Percentiles rank a stretch among this genome's conserved stretches.
These are phyloP conservation scores for Magnaporthiopsis poae DNA, from an alignment of 2,329 filamentous ascomycete genomes.

Conservation along the genomic window DNA sequence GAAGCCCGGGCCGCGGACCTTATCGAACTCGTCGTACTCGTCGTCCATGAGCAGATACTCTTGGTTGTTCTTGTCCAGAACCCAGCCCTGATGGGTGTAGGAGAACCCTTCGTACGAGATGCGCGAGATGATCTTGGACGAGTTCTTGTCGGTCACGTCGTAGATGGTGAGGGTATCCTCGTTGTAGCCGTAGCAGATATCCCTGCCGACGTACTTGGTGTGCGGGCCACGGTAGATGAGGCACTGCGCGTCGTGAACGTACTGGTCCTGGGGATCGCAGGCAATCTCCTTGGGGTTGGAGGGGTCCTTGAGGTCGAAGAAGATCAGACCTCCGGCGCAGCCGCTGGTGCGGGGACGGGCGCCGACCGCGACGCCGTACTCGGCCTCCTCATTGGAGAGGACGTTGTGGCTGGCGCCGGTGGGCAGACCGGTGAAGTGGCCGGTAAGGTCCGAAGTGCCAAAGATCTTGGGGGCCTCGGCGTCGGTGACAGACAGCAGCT, in stretches of 20 bases:
- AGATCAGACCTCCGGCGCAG: constrained; percentile 32
- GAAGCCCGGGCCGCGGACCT: constrained; percentile 14
- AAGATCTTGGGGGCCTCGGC: constrained; percentile 22
- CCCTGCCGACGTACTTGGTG: constrained; percentile 32
- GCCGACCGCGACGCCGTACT: constrained; percentile 36
- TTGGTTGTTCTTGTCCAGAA: constrained; percentile 34
- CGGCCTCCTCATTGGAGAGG: constrained; percentile 6
- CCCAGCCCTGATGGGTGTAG: constrained; percentile 49
- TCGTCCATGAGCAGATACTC: constrained; percentile 40
- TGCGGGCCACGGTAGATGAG: constrained; percentile 44
- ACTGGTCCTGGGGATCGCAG: constrained; percentile 45
- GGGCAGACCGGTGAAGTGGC: constrained; percentile 9
- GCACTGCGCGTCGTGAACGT: constrained; percentile 54
- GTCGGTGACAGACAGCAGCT: constrained; percentile 36
- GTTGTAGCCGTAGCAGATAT: constrained; percentile 50
- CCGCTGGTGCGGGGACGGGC: constrained; percentile 24
- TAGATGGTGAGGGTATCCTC: constrained; percentile 42
- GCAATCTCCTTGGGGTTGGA: constrained; percentile 43
- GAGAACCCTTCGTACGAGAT: constrained; percentile 46
- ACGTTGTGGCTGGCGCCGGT: constrained; percentile 7
- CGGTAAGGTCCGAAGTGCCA: constrained; percentile 2
- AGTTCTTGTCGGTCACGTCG: constrained; percentile 40
- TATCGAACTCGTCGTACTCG: constrained; percentile 41
- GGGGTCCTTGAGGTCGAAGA: constrained; percentile 46
- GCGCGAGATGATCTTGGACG: constrained; percentile 37